phyloP scores from a whole-genome alignment of 306 rosid genomes.

The Cucumis hystrix region DNA sequence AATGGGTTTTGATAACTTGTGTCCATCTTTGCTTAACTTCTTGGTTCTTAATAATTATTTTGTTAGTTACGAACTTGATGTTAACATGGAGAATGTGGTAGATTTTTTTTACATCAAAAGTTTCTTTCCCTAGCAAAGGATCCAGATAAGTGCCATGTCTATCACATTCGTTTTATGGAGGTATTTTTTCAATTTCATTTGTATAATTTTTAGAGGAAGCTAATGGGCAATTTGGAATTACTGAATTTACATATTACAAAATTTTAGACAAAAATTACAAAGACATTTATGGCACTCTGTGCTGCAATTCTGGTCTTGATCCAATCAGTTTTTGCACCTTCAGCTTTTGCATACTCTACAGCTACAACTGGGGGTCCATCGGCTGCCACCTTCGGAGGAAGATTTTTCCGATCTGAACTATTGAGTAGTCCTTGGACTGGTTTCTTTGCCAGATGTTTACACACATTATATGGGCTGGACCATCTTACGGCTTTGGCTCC shows the following conservation, averaged over 20 bases:
- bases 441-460: slow-evolving; percentile 86
- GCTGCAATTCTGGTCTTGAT: slow-evolving; percentile 47
- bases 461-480: slow-evolving; percentile 91
- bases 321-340: slow-evolving; percentile 72
- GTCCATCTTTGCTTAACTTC: too few relatives aligned
- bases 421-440: slow-evolving; percentile 91
- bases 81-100: too few relatives aligned
- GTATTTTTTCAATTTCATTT: slow-evolving; percentile 24
- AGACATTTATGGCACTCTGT: slow-evolving; percentile 36
- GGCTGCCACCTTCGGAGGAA: slow-evolving; percentile 33
- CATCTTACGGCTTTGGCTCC: slow-evolving; percentile 99
- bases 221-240: not conserved
- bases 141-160: slow-evolving; percentile 85
- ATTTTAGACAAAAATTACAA: slow-evolving; percentile 25
- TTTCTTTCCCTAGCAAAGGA: slow-evolving; percentile 81
- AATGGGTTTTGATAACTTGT: too few relatives aligned
- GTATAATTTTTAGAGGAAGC: not conserved
- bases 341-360: slow-evolving; percentile 64
- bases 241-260: slow-evolving; percentile 4
- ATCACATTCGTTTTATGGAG: slow-evolving; percentile 82
- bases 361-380: slow-evolving; percentile 49
- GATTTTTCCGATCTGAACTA: slow-evolving; percentile 54
- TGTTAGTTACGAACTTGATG: too few relatives aligned
- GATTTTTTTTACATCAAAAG: too few relatives aligned
- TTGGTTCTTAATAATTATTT: too few relatives aligned